phyloP scores from a whole-genome alignment of 371 early-diverging fungal species.

The Zancudomyces culisetae region DNA sequence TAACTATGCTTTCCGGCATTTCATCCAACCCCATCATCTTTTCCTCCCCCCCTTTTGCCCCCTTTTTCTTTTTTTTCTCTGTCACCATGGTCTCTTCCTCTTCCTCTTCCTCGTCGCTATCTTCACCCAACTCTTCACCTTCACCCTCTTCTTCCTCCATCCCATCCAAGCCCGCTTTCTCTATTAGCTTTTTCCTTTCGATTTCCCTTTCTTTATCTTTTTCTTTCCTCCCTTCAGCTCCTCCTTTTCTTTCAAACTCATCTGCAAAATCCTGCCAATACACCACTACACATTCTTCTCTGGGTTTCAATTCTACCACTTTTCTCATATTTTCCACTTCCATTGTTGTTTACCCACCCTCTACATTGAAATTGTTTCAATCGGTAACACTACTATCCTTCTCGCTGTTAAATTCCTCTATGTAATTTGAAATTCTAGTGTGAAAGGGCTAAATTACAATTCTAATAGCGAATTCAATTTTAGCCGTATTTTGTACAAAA shows the following conservation, averaged over 20 bases:
- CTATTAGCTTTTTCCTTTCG: not conserved
- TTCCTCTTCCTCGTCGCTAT: not conserved
- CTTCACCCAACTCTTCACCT: not conserved
- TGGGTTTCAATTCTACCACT: not conserved
- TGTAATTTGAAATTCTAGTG: too few species aligned
- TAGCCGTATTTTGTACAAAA: too few species aligned
- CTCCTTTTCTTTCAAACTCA: not conserved
- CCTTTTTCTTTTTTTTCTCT: not conserved
- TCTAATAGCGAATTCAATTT: too few species aligned
- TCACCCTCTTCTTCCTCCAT: not conserved
- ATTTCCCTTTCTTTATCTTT: not conserved
- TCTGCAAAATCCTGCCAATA: conserved; percentile 1
- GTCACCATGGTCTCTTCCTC: not conserved
- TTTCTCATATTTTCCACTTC: not conserved
- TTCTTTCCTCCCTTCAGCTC: too few species aligned
- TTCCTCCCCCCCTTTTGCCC: conserved; percentile 9
- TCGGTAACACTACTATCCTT: too few species aligned
- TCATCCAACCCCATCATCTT: conserved; percentile 13
- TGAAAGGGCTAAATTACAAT: too few species aligned
- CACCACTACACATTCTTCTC: conserved; percentile 1
- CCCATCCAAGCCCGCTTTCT: not conserved
- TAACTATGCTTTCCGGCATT: conserved; percentile 20
- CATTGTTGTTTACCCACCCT: too few species aligned
- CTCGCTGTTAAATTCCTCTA: too few species aligned
- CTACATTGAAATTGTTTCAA: too few species aligned